These are phyloP conservation scores for Omphalea diandra DNA, from an alignment of 441 rosid genomes.

Conservation along the genomic window DNA sequence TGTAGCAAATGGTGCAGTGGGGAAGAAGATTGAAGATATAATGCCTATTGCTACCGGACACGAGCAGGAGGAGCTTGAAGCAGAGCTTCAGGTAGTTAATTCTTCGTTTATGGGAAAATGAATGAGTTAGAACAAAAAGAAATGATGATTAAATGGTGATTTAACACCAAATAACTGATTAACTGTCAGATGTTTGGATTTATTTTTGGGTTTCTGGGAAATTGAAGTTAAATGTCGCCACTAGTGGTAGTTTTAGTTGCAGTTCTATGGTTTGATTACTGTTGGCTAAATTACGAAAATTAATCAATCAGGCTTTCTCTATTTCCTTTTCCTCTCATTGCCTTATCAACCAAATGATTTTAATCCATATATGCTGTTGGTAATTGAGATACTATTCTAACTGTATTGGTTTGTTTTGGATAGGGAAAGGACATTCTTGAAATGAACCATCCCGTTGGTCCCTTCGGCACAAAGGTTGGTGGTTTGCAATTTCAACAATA, in stretches of 20 bases:
- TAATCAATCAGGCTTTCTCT: not conserved
- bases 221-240: not conserved
- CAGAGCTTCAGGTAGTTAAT: constrained; percentile 67
- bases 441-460: constrained; percentile 63
- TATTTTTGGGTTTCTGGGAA: not conserved
- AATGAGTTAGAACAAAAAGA: not conserved
- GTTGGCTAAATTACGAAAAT: not conserved
- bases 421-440: constrained; percentile 76
- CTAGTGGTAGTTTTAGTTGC: not conserved
- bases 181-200: not conserved
- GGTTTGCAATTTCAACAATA: not conserved
- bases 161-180: no score
- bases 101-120: not conserved
- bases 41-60: constrained; percentile 97
- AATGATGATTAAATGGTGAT: not conserved
- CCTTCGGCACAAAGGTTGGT: constrained; percentile 65
- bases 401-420: constrained; percentile 14
- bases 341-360: not conserved
- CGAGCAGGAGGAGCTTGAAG: constrained; percentile 88
- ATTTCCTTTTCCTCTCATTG: not conserved
- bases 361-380: not conserved
- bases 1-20: constrained; percentile 45
- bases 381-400: constrained; percentile 19
- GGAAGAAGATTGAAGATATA: constrained; percentile 72
- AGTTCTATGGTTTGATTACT: not conserved